These are phyloP conservation scores for Groenewaldozyma salmanticensis DNA, from an alignment of 805 yeast species.

Conservation along the genomic window DNA sequence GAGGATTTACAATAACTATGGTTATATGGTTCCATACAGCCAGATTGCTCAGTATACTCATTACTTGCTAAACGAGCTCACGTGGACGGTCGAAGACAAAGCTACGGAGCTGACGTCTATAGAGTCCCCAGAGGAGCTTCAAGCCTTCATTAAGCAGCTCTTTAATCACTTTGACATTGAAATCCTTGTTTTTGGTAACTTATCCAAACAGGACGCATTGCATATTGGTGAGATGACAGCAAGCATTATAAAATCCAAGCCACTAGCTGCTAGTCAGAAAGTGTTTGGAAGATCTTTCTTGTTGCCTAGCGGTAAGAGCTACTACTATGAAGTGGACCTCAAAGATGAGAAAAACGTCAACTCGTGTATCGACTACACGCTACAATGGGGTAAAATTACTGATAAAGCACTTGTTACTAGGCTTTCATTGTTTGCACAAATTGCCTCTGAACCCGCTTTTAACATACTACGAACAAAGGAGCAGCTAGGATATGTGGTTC, in stretches of 20 bases:
- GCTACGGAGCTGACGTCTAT: slow-evolving; percentile 38
- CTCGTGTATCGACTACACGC: slow-evolving; percentile 70
- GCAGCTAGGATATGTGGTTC: slow-evolving; percentile 91
- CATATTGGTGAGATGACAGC: slow-evolving; percentile 37
- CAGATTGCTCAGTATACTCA: slow-evolving; percentile 61
- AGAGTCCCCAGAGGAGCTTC: slow-evolving; percentile 41
- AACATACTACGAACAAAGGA: slow-evolving; percentile 85
- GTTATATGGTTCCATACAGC: slow-evolving; percentile 64
- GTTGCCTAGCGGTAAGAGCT: slow-evolving; percentile 21
- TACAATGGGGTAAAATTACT: slow-evolving; percentile 50
- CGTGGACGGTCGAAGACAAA: slow-evolving; percentile 59
- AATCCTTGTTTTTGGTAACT: slow-evolving; percentile 70
- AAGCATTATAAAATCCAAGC: slow-evolving; percentile 30
- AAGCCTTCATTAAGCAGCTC: slow-evolving; percentile 42
- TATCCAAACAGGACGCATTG: slow-evolving; percentile 43
- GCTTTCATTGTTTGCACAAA: slow-evolving; percentile 59
- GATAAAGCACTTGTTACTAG: slow-evolving; percentile 39
- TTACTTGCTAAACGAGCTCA: slow-evolving; percentile 58
- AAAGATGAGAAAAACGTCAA: slow-evolving; percentile 67
- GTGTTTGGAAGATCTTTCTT: slow-evolving; percentile 34
- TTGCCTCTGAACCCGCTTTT: slow-evolving; percentile 80
- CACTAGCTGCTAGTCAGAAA: slow-evolving; percentile 36
- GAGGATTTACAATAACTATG: slow-evolving; percentile 58
- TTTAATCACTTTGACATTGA: slow-evolving; percentile 56
- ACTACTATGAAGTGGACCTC: slow-evolving; percentile 22